phyloP scores from a whole-genome alignment of 1,139 yeast genomes.

The Hyphopichia fennica region DNA sequence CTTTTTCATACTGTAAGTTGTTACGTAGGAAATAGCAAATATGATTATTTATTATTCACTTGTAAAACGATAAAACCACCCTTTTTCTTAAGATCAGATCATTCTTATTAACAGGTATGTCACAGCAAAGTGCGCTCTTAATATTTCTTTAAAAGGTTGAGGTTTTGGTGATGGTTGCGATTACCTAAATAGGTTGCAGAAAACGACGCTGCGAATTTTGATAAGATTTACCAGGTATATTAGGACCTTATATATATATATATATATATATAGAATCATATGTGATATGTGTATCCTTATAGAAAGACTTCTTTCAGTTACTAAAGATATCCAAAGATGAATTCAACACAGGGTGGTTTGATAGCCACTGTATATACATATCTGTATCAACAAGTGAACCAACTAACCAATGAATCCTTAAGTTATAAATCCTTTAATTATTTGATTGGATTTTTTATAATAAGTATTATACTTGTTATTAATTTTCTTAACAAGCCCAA shows the following conservation, averaged over 20 bases:
- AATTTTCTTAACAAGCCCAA: no score
- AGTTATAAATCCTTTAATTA: not conserved
- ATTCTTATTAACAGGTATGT: no score
- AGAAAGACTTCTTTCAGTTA: no score
- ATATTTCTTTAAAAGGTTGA: no score
- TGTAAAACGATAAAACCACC: no score
- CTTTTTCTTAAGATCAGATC: no score
- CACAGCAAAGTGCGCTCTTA: no score
- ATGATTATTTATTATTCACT: no score
- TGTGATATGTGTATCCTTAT: no score
- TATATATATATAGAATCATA: no score
- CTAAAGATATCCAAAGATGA: not conserved
- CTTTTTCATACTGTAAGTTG: no score
- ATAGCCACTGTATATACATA: not conserved
- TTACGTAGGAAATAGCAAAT: not conserved
- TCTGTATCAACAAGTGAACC: not conserved
- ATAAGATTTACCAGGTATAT: not conserved
- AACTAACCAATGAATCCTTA: constrained; percentile 1
- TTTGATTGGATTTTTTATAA: not conserved
- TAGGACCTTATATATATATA: no score
- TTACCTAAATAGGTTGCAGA: not conserved
- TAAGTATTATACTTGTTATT: not conserved
- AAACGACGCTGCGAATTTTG: not conserved
- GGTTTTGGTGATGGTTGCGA: not conserved
- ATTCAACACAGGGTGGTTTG: constrained; percentile 1